A percentile compares a stretch with the other conserved stretches of the same genome.
Conservation (phyloP, 2,329 filamentous ascomycete genomes). For the Albophoma yamanashiensis region DNA sequence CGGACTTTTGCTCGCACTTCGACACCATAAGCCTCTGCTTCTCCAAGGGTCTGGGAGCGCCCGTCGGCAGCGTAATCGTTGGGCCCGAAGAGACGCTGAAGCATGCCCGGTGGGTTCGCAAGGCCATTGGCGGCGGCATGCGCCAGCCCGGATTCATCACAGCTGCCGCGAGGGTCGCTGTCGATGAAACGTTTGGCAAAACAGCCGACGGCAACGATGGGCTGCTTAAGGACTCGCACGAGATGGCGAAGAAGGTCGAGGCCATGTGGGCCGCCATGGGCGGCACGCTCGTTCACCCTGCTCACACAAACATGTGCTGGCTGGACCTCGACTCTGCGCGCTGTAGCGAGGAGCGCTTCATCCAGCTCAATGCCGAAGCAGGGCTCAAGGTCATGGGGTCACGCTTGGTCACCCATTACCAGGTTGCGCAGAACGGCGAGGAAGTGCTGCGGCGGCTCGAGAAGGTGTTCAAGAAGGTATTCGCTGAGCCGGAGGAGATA, state of each 20-base stretch:
- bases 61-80: conserved; percentile 67
- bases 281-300: conserved; percentile 56
- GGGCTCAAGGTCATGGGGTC: conserved; percentile 30
- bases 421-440: conserved; percentile 51
- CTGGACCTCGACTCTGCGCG: conserved; percentile 57
- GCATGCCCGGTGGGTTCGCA: conserved; percentile 39
- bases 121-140: conserved; percentile 65
- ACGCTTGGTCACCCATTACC: conserved; percentile 38
- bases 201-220: conserved; percentile 35
- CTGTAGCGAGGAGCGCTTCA: conserved; percentile 25
- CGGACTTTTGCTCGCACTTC: conserved; percentile 57
- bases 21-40: conserved; percentile 72
- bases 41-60: conserved; percentile 73
- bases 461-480: conserved; percentile 36
- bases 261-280: conserved; percentile 60
- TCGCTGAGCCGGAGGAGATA: conserved; percentile 9
- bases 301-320: conserved; percentile 92
- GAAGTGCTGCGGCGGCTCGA: conserved; percentile 48
- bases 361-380: conserved; percentile 26
- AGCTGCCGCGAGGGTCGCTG: conserved; percentile 58
- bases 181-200: conserved; percentile 37
- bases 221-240: conserved; percentile 48
- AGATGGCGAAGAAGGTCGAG: conserved; percentile 53
- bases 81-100: conserved; percentile 28
- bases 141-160: conserved; percentile 64